A percentile compares a stretch with the other conserved stretches of the same genome.
Conservation (phyloP, 805 yeast genomes). For the Yamadazyma insecticola region DNA sequence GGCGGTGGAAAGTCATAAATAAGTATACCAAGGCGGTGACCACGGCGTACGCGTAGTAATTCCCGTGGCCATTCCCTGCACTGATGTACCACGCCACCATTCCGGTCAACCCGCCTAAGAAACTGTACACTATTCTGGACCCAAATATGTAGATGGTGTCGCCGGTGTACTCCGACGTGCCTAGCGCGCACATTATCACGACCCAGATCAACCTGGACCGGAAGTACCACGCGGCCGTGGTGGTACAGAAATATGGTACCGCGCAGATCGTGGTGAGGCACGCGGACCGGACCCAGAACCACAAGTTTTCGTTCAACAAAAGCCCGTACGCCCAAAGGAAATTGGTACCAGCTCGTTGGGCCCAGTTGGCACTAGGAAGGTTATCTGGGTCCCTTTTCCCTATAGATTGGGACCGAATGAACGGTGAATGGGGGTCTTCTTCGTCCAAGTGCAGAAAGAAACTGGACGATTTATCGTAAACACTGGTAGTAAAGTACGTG, state of each 20-base stretch:
- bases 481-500: conserved; percentile 8
- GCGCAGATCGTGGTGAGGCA: conserved; percentile 18
- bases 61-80: conserved; percentile 27
- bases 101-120: conserved; percentile 26
- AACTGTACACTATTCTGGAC: conserved; percentile 20
- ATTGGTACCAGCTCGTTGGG: conserved; percentile 18
- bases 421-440: conserved; percentile 9
- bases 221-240: conserved; percentile 26
- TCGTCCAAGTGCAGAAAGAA: conserved; percentile 3
- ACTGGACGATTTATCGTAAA: conserved; percentile 6
- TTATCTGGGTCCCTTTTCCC: conserved; percentile 33
- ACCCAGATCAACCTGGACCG: conserved; percentile 24
- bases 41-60: conserved; percentile 26
- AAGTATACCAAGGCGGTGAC: conserved; percentile 23
- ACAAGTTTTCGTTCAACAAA: conserved; percentile 16
- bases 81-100: conserved; percentile 33
- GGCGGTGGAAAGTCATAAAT: conserved; percentile 21
- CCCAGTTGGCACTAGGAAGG: conserved; percentile 16
- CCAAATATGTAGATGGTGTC: conserved; percentile 22
- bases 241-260: conserved; percentile 21
- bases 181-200: conserved; percentile 26
- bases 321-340: conserved; percentile 14
- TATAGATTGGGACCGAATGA: no score
- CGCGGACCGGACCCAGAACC: conserved; percentile 28
- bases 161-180: conserved; percentile 26